These are phyloP conservation scores for Penicillium arizonense DNA, from an alignment of 495 filamentous ascomycete species.

Conservation along the genomic window DNA sequence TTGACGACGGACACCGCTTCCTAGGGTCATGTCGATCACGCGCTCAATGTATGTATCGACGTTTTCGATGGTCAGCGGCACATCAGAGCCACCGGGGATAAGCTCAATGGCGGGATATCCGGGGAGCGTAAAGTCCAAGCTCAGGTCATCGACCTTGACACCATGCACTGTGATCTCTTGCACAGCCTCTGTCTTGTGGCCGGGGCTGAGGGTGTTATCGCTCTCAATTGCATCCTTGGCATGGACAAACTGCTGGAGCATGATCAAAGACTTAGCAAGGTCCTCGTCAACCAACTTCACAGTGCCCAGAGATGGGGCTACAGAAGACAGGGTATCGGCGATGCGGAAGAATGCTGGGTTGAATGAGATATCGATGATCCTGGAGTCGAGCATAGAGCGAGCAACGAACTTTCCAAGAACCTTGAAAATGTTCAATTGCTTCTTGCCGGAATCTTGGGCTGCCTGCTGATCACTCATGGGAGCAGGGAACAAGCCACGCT, in stretches of 20 bases:
- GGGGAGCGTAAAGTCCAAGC: conserved; percentile 90
- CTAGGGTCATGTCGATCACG: conserved; percentile 89
- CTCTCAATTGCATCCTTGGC: conserved; percentile 80
- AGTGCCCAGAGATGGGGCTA: conserved; percentile 86
- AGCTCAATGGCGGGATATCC: conserved; percentile 92
- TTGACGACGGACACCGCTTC: conserved; percentile 80
- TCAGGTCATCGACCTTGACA: conserved; percentile 78
- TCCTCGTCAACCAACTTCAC: conserved; percentile 86
- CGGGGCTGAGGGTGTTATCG: conserved; percentile 57
- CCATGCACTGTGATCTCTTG: conserved; percentile 70
- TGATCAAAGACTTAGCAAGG: conserved; percentile 79
- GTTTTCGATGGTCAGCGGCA: conserved; percentile 80
- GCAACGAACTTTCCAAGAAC: conserved; percentile 97
- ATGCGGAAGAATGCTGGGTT: conserved; percentile 98
- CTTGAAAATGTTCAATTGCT: conserved; percentile 83
- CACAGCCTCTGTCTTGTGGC: conserved; percentile 67
- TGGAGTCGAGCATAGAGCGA: conserved; percentile 95
- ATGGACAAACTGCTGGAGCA: conserved; percentile 82
- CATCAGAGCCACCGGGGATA: conserved; percentile 67
- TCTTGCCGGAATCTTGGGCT: conserved; percentile 71
- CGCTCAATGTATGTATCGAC: conserved; percentile 83
- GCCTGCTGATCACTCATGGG: conserved; percentile 82
- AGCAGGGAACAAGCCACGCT: conserved; percentile 85
- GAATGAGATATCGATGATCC: conserved; percentile 97
- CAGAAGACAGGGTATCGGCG: conserved; percentile 67